phyloP scores from a whole-genome alignment of 2,329 filamentous ascomycete genomes.

The Pseudogymnoascus sp. region DNA sequence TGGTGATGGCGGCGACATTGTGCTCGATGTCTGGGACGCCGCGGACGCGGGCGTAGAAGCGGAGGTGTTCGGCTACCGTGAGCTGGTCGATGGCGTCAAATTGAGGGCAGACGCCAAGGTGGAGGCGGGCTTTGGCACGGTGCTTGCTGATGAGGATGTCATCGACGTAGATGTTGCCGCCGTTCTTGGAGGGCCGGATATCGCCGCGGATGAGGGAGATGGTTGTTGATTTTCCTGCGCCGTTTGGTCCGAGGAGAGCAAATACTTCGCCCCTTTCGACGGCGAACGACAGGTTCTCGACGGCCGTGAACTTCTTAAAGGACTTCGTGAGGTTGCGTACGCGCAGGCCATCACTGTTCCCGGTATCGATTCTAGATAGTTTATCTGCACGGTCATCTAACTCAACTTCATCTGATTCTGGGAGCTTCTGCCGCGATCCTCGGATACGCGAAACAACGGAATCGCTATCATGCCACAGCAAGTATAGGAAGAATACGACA shows the following conservation, averaged over 20 bases:
- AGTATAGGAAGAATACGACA: conserved; percentile 57
- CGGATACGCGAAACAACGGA: conserved; percentile 48
- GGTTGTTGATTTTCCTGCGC: conserved; percentile 83
- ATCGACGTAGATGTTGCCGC: conserved; percentile 77
- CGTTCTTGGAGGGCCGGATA: conserved; percentile 55
- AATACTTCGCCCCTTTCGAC: conserved; percentile 76
- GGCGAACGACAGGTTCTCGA: conserved; percentile 82
- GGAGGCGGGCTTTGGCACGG: conserved; percentile 61
- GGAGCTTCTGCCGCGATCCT: conserved; percentile 12
- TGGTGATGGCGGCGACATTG: conserved; percentile 71
- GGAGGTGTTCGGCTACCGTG: conserved; percentile 78
- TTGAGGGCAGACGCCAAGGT: conserved; percentile 87
- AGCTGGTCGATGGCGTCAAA: conserved; percentile 83
- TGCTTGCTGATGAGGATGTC: conserved; percentile 64
- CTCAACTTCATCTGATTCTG: conserved; percentile 15
- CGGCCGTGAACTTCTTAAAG: conserved; percentile 67
- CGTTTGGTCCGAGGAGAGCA: conserved; percentile 81
- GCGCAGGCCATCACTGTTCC: conserved; percentile 46
- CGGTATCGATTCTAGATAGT: conserved; percentile 47
- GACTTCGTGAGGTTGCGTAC: conserved; percentile 72
- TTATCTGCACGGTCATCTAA: conserved; percentile 54
- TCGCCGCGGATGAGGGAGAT: conserved; percentile 89
- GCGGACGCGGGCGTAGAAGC: conserved; percentile 78
- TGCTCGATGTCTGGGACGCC: conserved; percentile 67
- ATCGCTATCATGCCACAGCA: conserved; percentile 76